phyloP scores from a whole-genome alignment of 352 stramenopile species.

The Phytopythium vexans region DNA sequence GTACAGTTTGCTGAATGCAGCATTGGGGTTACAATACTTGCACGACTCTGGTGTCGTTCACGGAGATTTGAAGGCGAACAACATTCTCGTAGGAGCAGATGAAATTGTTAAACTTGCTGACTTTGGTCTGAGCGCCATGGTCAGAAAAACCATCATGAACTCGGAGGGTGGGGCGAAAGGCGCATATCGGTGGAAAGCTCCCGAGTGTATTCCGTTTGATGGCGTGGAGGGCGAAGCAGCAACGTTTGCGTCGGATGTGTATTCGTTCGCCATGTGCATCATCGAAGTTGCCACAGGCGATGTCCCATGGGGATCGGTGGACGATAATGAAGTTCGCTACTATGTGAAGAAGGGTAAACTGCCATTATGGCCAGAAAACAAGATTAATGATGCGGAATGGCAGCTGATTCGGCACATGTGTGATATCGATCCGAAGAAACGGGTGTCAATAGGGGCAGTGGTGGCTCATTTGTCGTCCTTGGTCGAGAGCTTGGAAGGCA shows the following conservation, averaged over 20 bases:
- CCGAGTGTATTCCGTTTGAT: slow-evolving; percentile 13
- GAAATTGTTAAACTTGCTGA: slow-evolving; percentile 25
- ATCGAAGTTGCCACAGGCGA: slow-evolving; percentile 14
- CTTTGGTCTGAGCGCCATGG: slow-evolving; percentile 20
- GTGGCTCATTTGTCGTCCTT: slow-evolving; percentile 20
- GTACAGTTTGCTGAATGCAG: slow-evolving; percentile 22
- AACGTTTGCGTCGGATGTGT: slow-evolving; percentile 28
- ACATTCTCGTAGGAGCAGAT: slow-evolving; percentile 26
- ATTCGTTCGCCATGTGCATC: slow-evolving; percentile 9
- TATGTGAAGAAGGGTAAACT: slow-evolving; percentile 14
- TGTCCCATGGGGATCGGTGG: slow-evolving; percentile 18
- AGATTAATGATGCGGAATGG: slow-evolving; percentile 21
- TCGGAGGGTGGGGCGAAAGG: slow-evolving; percentile 5
- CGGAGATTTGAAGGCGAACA: slow-evolving; percentile 33
- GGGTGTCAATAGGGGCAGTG: slow-evolving; percentile 24
- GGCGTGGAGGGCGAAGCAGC: neutral
- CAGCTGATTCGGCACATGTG: slow-evolving; percentile 24
- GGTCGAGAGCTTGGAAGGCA: slow-evolving; percentile 5
- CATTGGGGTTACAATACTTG: slow-evolving; percentile 22
- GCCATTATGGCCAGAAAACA: slow-evolving; percentile 14
- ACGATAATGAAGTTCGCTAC: slow-evolving; percentile 18
- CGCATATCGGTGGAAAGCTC: slow-evolving; percentile 23
- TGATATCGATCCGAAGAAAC: slow-evolving; percentile 23
- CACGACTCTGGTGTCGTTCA: slow-evolving; percentile 32
- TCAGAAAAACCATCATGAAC: neutral